Base-by-base conservation (phyloP, 2,329 filamentous ascomycete species). In the Venturia pyrina region DNA sequence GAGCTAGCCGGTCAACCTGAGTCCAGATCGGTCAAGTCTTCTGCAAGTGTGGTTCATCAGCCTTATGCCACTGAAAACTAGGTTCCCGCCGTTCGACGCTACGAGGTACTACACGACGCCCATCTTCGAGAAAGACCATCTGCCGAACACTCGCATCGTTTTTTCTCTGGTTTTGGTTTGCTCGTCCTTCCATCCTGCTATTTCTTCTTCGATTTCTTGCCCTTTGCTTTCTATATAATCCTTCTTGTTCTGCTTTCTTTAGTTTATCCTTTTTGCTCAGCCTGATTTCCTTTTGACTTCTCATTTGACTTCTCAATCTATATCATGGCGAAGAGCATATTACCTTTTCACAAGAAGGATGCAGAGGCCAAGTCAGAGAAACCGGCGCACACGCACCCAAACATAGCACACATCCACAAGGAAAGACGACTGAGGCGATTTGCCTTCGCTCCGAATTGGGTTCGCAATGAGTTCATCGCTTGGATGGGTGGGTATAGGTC, bases 401-500 rank as follows among this genome's bases (percentile, higher is more conserved):
- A 24, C 19, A 17, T 5, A 40, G 41, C 37, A 28, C 46, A 50
- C 3, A n/a, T n/a, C 1, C 46, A 48, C 48, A 66, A 44, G 34
- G 64, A 66, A n/a, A 57, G 57, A 48, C 34, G 64, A 46, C 57
- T 66, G 28, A n/a, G 13, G 10, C 57, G 57, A 19, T 24, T 66
- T 19, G 28, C 41, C 57, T 63, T 62, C 28, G 53, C 43, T 5
- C 64, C 64, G 15, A 66, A 66, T 43, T 56, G 40, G 41, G 59
- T 66, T n/a, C 64, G 64, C 11, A 66, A 62, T 46, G 64, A 66
- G 57, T 64, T 53, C 24, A 66, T 67, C 34, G 66, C 66, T 11
- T 65, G 53, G 53, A 59, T 59, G 32, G 53, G 53, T 59, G 13
- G 2, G 53, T 37, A 59, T 13, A 59, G 15, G 5, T 40, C 28